phyloP scores from a whole-genome alignment of 2,329 filamentous ascomycete genomes.

The Aaosphaeria arxii region DNA sequence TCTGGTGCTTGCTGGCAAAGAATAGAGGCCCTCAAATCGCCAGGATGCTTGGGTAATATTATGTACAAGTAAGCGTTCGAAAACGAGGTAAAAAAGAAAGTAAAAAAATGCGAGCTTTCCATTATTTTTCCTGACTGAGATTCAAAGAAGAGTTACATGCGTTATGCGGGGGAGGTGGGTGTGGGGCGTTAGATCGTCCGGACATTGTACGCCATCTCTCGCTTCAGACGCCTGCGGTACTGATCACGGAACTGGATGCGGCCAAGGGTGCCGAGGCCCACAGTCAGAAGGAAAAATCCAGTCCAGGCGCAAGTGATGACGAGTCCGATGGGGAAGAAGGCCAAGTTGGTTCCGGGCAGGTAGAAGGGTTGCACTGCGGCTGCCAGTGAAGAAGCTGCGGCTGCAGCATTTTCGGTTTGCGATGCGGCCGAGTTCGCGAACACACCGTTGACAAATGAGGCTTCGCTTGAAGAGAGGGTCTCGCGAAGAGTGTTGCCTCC shows the following conservation, averaged over 20 bases:
- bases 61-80: background rate
- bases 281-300: conserved; percentile 50
- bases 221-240: conserved; percentile 54
- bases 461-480: conserved; percentile 67
- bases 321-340: conserved; percentile 69
- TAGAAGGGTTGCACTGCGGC: conserved; percentile 57
- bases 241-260: conserved; percentile 64
- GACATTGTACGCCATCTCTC: conserved; percentile 31
- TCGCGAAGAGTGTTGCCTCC: conserved; percentile 56
- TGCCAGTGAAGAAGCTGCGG: conserved; percentile 34
- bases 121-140: background rate
- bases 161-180: background rate
- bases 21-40: background rate
- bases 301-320: conserved; percentile 65
- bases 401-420: conserved; percentile 46
- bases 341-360: conserved; percentile 64
- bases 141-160: background rate
- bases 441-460: conserved; percentile 67
- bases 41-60: background rate
- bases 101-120: background rate
- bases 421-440: conserved; percentile 59
- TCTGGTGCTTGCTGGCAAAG: no score
- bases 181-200: conserved; percentile 31
- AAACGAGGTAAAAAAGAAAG: background rate
- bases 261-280: conserved; percentile 63